Base-by-base conservation (phyloP, 129 eudicot genomes). In the Helichrysum umbraculigerum region DNA sequence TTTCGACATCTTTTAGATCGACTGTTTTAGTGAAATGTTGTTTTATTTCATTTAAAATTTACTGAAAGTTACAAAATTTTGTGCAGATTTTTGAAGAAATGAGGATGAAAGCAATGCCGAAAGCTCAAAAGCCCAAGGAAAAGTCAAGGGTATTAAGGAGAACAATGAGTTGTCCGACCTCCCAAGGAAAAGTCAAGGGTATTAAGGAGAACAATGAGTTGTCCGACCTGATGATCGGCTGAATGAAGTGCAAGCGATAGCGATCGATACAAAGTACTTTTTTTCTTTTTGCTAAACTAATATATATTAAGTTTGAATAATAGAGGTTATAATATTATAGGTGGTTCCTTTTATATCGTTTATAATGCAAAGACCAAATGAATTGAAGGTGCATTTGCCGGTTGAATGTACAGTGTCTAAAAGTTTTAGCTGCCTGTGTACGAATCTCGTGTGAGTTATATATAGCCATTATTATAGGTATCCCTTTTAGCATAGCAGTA, bases 191-290 rank as follows among this genome's bases (percentile, higher is more conserved):
- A 74, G 65, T 51, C 81, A 37, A 79, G 71, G 71, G 73, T 75
- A 34, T 79, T 85, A 85, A 90, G 92, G 83, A 85, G 96, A 75
- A 77, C 76, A 7, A 2, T 69, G 70, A 93, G 98, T 71, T 86
- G 90, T 51, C 68, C 82, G 0, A 71, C 68, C 34, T 92, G 85
- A 85, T 61, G 12, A 17, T 29, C 29, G 9, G 12, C 37, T 32
- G n/a, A 28, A 78, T 6, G 50, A 64, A 64, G 33, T 4, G 34
- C 32, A 17, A 79, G 62, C 32, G 3, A 14, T 14, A 6, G 62
- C 21, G 3, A 14, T 14, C n/a, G 16, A 17, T 41, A 72, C 25
- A 16, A 25, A 64, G 60, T 72, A 19, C 22, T 73, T 71, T 30
- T 37, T 39, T 25, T n/a, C 16, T 63, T 62, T 15, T 51, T 69